Base-by-base conservation (phyloP, 495 filamentous ascomycete genomes). In the Hyaloscypha finlandica region DNA sequence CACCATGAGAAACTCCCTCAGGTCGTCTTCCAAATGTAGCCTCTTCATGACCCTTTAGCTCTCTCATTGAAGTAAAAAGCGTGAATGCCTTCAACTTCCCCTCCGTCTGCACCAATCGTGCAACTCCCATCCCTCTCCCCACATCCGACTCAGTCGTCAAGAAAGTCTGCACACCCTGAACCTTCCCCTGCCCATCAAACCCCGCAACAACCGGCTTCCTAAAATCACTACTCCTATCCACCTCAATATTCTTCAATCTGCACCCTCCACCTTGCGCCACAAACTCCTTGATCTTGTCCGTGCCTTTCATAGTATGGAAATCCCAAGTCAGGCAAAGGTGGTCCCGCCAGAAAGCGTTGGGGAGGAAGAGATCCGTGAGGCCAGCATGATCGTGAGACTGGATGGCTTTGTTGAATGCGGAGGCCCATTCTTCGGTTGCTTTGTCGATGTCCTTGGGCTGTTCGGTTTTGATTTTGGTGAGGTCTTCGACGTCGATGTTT, bases 31-130 rank as follows among this genome's bases (percentile, higher is more conserved):
- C 67, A 5, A 77, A 76, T 1, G 81, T 65, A 0, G 78, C 76
- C 68, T 89, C 86, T 57, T 86, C 82, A 20, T 78, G 73, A 0
- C 74, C 76, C 39, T 79, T 81, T 56, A 88, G 64, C 51, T 81
- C 83, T 48, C 84, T 77, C 56, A 89, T 71, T 19, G 78, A 78
- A 0, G 85, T 86, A 68, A 83, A 86, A 4, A 87, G 68, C 2
- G 81, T 79, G 69, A 83, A 88, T 8, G 80, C 84, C 74, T 85
- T 87, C 81, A 81, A 85, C 29, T 77, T 70, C 5, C 70, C 78
- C 55, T 79, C 77, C 8, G 64, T 9, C 64, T 80, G 75, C 33
- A 84, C 79, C 33, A 88, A 71, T 56, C 81, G 78, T n/a, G 84
- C 72, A 33, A 87, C 74, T 5, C 86, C 85, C 0, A 77, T 69